Base-by-base conservation (phyloP, 2,329 filamentous ascomycete genomes). In the Aureobasidium sp. region DNA sequence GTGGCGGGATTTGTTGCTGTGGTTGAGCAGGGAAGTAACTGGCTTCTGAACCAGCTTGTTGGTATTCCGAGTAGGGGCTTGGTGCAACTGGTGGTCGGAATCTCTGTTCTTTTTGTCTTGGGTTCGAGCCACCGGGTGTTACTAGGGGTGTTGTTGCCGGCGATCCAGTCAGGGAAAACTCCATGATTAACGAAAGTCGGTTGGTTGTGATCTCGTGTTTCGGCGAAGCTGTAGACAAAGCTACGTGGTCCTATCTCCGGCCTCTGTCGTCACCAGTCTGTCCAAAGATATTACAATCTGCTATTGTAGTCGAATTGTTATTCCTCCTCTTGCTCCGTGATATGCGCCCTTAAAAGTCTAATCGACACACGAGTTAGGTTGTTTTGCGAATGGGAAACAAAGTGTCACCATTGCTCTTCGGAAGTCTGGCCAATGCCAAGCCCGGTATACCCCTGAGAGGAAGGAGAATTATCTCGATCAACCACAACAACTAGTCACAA, bases 21-120 rank as follows among this genome's bases (percentile, higher is more conserved):
- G 68, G 64, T 66, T 76, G 76, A 10, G 71, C 70, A 13, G 75
- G 75, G 63, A 77, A 79, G 67, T 79, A 79, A 59, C 74, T 67
- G 59, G 74, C 74, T 70, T 70, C 39, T 50, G 70, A 72, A 62
- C 74, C 75, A 26, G 69, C 67, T 67, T 79, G 77, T 47, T 78
- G 74, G 65, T 79, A 79, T 53, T 75, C 76, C n/a, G 55, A 37
- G 43, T 59, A 59, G 37, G 55, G 55, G 29, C 55, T 59, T n/a
- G 55, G 55, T n/a, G 55, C 55, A 34, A 59, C 55, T 10, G 55
- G 20, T 34, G 43, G 41, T 8, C 55, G 41, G 32, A 59, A 59
- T 46, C 41, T 46, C n/a, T 44, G 53, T 15, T 59, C 37, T 27
- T 37, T 46, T 13, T 59, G 41, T 37, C 43, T 39, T 26, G 37